These are phyloP conservation scores for Claviceps maximensis DNA, from an alignment of 2,329 filamentous ascomycete genomes.

Conservation along the genomic window DNA sequence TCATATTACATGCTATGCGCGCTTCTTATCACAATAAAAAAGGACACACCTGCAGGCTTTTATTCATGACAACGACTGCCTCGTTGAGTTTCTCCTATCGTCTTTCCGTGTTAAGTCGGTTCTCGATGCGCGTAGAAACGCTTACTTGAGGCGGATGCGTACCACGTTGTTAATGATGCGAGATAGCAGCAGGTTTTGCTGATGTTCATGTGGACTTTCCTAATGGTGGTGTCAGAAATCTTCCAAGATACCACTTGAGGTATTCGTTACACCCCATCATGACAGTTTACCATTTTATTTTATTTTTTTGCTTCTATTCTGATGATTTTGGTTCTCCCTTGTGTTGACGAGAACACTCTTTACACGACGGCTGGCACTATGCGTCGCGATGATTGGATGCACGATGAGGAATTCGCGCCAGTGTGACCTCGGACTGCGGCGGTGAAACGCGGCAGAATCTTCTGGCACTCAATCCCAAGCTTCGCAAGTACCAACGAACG, in stretches of 20 bases:
- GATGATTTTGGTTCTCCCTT: not conserved
- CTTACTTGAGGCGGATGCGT: constrained; percentile 23
- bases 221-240: constrained; percentile 15
- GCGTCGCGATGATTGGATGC: not conserved
- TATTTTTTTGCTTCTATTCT: not conserved
- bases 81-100: constrained; percentile 91
- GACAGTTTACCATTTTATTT: not conserved
- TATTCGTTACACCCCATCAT: not conserved
- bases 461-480: not conserved
- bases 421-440: constrained; percentile 10
- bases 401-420: not conserved
- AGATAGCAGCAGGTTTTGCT: constrained; percentile 84
- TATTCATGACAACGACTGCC: constrained; percentile 84
- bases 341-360: not conserved
- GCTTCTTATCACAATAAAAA: not conserved
- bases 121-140: not conserved
- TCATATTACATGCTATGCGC: not conserved
- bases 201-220: constrained; percentile 96
- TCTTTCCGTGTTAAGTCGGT: not conserved
- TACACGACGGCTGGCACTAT: not conserved
- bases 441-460: constrained; percentile 24
- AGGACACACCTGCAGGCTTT: constrained; percentile 60
- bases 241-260: not conserved
- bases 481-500: not conserved
- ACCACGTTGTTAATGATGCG: constrained; percentile 97